These are phyloP conservation scores for Cladophialophora psammophila DNA, from an alignment of 2,329 filamentous ascomycete genomes.

Conservation along the genomic window DNA sequence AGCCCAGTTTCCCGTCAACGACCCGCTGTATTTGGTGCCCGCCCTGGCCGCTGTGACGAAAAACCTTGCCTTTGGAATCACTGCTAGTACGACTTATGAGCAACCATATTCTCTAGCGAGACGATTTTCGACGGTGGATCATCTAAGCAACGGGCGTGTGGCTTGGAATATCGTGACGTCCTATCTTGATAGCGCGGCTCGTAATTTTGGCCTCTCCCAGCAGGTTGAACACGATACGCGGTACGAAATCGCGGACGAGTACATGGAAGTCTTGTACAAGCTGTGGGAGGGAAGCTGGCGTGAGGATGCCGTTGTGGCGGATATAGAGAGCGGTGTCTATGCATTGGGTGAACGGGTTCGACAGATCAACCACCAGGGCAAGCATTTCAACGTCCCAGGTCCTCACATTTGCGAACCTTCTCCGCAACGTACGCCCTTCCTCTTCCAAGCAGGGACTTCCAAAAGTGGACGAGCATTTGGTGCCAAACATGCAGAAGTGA, in stretches of 20 bases:
- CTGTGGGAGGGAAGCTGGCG: constrained; percentile 63
- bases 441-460: constrained; percentile 68
- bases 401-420: constrained; percentile 62
- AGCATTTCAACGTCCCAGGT: constrained; percentile 55
- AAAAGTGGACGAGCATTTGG: constrained; percentile 64
- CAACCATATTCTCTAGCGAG: constrained; percentile 72
- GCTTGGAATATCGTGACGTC: constrained; percentile 62
- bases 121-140: constrained; percentile 71
- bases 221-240: constrained; percentile 59
- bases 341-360: constrained; percentile 65
- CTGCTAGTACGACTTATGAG: constrained; percentile 72
- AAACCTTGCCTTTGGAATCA: constrained; percentile 68
- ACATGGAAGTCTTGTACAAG: constrained; percentile 55
- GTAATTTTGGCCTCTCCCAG: constrained; percentile 56
- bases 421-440: constrained; percentile 63
- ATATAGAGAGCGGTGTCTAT: constrained; percentile 67
- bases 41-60: constrained; percentile 58
- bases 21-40: constrained; percentile 66
- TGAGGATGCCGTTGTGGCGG: constrained; percentile 59
- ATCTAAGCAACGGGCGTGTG: constrained; percentile 68
- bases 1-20: constrained; percentile 55
- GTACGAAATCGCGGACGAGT: constrained; percentile 59
- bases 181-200: constrained; percentile 57
- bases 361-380: constrained; percentile 70
- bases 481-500: constrained; percentile 65